Evolutionary conservation across 2,329 filamentous ascomycete genomes (phyloP).

Genomic region (Pseudogymnoascus sp.): DNA sequence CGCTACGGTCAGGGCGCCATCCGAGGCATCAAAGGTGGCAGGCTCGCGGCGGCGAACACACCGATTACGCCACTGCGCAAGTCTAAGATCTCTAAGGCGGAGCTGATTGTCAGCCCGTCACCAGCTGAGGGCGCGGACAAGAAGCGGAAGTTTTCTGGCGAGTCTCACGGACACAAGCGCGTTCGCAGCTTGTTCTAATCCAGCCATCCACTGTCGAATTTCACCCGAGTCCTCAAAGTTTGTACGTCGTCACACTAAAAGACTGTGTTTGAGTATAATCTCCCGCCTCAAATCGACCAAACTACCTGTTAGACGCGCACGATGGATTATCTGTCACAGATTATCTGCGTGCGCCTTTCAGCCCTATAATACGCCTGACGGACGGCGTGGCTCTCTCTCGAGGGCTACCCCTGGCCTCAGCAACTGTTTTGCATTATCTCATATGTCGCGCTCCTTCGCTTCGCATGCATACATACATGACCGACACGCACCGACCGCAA

Average conservation of each 20-base stretch:
- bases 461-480: constrained; percentile 2
- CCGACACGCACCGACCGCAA: neutral
- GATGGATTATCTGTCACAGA: constrained; percentile 1
- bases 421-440: constrained; percentile 2
- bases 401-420: constrained; percentile 22
- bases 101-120: constrained; percentile 19
- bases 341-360: neutral
- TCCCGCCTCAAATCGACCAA: neutral
- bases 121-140: constrained; percentile 15
- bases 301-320: constrained; percentile 9
- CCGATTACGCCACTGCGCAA: constrained; percentile 63
- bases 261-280: neutral
- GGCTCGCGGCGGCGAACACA: constrained; percentile 57
- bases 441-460: neutral
- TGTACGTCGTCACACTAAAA: neutral
- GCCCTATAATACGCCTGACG: constrained; percentile 19
- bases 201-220: neutral
- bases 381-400: constrained; percentile 18
- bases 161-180: constrained; percentile 22
- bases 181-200: constrained; percentile 21
- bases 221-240: neutral
- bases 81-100: constrained; percentile 12
- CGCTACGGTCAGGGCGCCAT: constrained; percentile 54
- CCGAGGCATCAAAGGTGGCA: constrained; percentile 57
- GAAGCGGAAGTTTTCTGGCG: constrained; percentile 26